Evolutionary conservation across 2,329 filamentous ascomycete species (phyloP), one percentile per base, ranked within the genome.

Genomic region (Colletotrichum noveboracense): DNA sequence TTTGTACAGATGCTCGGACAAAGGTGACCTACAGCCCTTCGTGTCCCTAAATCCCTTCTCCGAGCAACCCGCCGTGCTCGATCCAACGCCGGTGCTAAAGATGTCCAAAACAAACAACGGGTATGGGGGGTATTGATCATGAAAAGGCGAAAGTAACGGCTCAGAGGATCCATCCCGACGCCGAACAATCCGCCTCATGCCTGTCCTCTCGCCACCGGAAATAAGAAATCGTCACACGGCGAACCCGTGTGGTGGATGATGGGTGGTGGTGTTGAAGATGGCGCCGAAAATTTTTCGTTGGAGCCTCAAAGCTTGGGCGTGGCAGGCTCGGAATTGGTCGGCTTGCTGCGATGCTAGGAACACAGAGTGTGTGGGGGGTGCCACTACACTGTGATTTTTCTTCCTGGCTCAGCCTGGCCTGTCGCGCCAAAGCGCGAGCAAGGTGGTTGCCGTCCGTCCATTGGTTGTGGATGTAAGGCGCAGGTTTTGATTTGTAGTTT

Each of bases 241-340:
- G 24, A 24, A 13, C 61, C 52, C 30, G 18, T 24, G 55, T 38
- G 26, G 21, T 60, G 7, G 43, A 36, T 55, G 13, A 16, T 28
- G 16, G 9, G 21, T 7, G 9, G 21, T 7, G 24, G 61, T 65
- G 56, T 16, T 30, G 24, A 52, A 66, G 68, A 16, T 58, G 21
- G 30, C 32, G 55, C 69, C 69, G 69, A 56, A 43, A 56, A 68
- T 6, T 67, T 75, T 67, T 73, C 69, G 73, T 67, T n/a, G 16
- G 67, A 66, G 67, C 71, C 71, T 71, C 67, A 32, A n/a, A 24
- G 30, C 28, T 43, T 55, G 43, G 21, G 43, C n/a, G 16, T 5
- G n/a, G 5, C 30, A 48, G 32, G 61, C 61, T 67, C 72, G 74
- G 74, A 60, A 68, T 60, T 21, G 70, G n/a, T 75, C 74, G 74